Evolutionary conservation across 2,329 filamentous ascomycete genomes (phyloP).

Genomic region (Hymenoscyphus fraxineus): DNA sequence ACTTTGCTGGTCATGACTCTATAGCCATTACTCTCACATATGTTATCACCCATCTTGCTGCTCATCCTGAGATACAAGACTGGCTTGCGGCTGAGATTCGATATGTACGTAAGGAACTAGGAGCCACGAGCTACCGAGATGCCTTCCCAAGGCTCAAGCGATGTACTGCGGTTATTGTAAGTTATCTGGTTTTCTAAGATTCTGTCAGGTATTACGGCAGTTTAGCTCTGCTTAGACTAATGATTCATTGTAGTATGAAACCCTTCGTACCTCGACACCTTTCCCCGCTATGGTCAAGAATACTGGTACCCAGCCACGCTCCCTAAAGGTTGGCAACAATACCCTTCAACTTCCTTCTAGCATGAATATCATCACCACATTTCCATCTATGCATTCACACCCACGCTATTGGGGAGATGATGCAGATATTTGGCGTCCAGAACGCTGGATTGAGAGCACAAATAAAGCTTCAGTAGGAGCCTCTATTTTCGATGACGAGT

Average conservation of each 20-base stretch:
- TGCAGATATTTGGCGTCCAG: background rate
- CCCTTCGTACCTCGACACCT: background rate
- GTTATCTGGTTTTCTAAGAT: background rate
- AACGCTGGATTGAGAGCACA: background rate
- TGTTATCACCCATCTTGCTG: conserved; percentile 62
- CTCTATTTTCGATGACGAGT: background rate
- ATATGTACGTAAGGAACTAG: background rate
- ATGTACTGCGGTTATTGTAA: conserved; percentile 4
- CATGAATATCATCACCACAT: background rate
- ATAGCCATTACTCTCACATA: conserved; percentile 71
- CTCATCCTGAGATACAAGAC: conserved; percentile 58
- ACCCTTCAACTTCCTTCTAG: background rate
- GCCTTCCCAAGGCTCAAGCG: conserved; percentile 5
- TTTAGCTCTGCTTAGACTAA: too few species aligned
- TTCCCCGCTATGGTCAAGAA: background rate
- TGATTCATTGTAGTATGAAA: background rate
- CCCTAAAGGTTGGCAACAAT: background rate
- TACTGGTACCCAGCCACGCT: background rate
- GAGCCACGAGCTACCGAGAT: background rate
- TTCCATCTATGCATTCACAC: background rate
- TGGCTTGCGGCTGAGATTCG: conserved; percentile 60
- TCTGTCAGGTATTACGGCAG: too few species aligned
- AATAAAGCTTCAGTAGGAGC: background rate
- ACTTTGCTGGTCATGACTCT: conserved; percentile 73
- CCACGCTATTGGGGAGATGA: conserved; percentile 5